Conservation (phyloP, 2,329 filamentous ascomycete genomes). For the Tolypocladium pustulatum region DNA sequence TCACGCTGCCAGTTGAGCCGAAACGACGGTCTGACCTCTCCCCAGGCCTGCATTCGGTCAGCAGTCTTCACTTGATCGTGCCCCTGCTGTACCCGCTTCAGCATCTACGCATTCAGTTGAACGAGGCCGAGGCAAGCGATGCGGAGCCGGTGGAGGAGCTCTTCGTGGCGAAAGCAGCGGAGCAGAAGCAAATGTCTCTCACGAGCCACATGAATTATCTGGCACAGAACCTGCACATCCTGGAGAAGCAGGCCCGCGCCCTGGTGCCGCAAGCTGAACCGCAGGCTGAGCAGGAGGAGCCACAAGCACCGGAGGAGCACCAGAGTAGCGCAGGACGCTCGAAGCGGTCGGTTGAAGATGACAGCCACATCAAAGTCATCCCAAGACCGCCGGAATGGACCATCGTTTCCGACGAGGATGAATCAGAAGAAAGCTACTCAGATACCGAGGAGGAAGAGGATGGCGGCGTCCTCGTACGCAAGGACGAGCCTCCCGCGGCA, state of each 20-base stretch:
- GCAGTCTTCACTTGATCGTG: slow-evolving; percentile 56
- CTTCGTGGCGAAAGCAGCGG: slow-evolving; percentile 48
- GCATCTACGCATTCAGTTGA: slow-evolving; percentile 53
- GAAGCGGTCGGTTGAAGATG: slow-evolving; percentile 28
- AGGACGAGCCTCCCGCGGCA: slow-evolving; percentile 12
- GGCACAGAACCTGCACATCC: slow-evolving; percentile 55
- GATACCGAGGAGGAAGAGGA: slow-evolving; percentile 29
- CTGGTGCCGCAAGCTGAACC: slow-evolving; percentile 8
- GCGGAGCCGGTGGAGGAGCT: slow-evolving; percentile 53
- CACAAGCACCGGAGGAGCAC: slow-evolving; percentile 1
- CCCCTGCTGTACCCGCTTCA: slow-evolving; percentile 64
- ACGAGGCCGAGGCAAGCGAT: slow-evolving; percentile 48
- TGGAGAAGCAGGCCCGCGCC: slow-evolving; percentile 45
- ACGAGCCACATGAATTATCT: slow-evolving; percentile 69
- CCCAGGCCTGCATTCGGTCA: slow-evolving; percentile 46
- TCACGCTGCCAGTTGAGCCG: slow-evolving; percentile 60
- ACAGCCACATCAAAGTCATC: slow-evolving; percentile 59
- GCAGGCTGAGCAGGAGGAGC: not conserved
- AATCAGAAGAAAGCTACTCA: slow-evolving; percentile 37
- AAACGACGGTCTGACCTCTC: slow-evolving; percentile 51
- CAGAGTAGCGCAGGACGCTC: slow-evolving; percentile 5
- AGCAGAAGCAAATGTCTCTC: slow-evolving; percentile 50
- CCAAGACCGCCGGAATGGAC: slow-evolving; percentile 70
- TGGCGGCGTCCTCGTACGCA: slow-evolving; percentile 29
- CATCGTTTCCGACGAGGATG: slow-evolving; percentile 31